A percentile compares a stretch with the other conserved stretches of the same genome.
These are phyloP conservation scores for Dryadomyces quercus-mongolicae DNA, from an alignment of 2,329 filamentous ascomycete genomes.

Conservation along the genomic window DNA sequence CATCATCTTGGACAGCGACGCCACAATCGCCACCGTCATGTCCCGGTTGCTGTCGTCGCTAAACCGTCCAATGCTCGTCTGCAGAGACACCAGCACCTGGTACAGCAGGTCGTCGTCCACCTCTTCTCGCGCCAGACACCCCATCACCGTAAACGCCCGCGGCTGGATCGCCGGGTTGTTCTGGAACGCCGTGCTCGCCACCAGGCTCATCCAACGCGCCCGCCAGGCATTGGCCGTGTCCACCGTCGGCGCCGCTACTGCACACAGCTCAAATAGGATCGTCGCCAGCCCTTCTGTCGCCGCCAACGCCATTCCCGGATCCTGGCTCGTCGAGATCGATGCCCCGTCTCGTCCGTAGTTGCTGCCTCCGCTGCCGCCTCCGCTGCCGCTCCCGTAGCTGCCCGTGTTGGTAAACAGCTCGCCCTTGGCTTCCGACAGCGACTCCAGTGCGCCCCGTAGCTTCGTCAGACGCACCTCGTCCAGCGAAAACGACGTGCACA, in stretches of 20 bases:
- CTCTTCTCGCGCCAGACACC: slow-evolving; percentile 57
- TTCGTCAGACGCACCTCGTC: slow-evolving; percentile 47
- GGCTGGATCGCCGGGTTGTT: slow-evolving; percentile 62
- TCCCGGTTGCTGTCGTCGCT: slow-evolving; percentile 42
- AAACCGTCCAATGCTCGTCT: slow-evolving; percentile 52
- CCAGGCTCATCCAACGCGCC: slow-evolving; percentile 61
- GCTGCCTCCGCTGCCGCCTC: neutral
- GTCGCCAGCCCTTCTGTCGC: slow-evolving; percentile 50
- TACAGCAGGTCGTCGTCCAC: slow-evolving; percentile 61
- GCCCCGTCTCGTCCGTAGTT: slow-evolving; percentile 28
- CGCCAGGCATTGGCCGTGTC: slow-evolving; percentile 59
- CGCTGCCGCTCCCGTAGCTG: neutral
- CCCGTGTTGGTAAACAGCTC: slow-evolving; percentile 42
- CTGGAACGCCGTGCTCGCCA: slow-evolving; percentile 61
- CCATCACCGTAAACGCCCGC: slow-evolving; percentile 59
- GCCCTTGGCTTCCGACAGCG: slow-evolving; percentile 45
- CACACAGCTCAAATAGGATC: slow-evolving; percentile 51
- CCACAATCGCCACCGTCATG: slow-evolving; percentile 57
- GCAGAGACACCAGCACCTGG: slow-evolving; percentile 56
- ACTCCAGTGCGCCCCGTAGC: slow-evolving; percentile 42
- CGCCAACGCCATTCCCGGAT: slow-evolving; percentile 35
- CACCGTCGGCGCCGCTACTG: slow-evolving; percentile 49
- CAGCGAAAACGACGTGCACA: slow-evolving; percentile 52
- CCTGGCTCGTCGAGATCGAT: slow-evolving; percentile 41
- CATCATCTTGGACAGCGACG: slow-evolving; percentile 59